Conservation (phyloP, 129 eudicot genomes). For the Smallanthus sonchifolius region DNA sequence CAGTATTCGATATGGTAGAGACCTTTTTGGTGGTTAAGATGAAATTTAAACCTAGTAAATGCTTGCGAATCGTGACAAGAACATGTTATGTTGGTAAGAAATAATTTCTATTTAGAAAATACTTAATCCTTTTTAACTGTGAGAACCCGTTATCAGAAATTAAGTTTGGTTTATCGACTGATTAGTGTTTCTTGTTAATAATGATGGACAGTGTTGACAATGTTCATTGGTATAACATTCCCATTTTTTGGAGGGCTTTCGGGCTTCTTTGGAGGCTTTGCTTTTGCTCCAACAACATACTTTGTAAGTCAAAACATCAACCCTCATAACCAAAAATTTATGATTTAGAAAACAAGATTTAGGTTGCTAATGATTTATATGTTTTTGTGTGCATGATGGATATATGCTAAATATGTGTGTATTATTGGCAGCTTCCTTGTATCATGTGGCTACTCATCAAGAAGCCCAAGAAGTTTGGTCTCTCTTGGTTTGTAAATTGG, state of each 20-base stretch:
- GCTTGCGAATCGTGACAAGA: slow-evolving; percentile 41
- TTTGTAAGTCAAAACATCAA: slow-evolving; percentile 36
- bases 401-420: neutral
- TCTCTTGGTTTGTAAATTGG: slow-evolving; percentile 52
- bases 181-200: neutral
- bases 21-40: slow-evolving; percentile 24
- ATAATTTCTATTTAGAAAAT: neutral
- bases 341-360: neutral
- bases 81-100: slow-evolving; percentile 48
- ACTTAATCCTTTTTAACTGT: too few species aligned
- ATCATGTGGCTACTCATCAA: slow-evolving; percentile 46
- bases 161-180: neutral
- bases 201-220: slow-evolving; percentile 41
- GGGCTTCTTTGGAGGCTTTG: slow-evolving; percentile 61
- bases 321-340: neutral
- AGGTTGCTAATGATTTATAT: neutral
- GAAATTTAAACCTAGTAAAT: slow-evolving; percentile 39
- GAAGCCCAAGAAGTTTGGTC: slow-evolving; percentile 45
- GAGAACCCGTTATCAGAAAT: neutral
- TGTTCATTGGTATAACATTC: slow-evolving; percentile 45
- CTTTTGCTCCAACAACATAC: slow-evolving; percentile 57
- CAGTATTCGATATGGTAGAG: slow-evolving; percentile 57
- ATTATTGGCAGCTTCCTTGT: slow-evolving; percentile 48
- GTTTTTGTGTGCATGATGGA: neutral
- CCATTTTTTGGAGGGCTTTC: slow-evolving; percentile 66